Evolutionary conservation across 768 basidiomycete species (phyloP).

Genomic region (Amanita muscaria): DNA sequence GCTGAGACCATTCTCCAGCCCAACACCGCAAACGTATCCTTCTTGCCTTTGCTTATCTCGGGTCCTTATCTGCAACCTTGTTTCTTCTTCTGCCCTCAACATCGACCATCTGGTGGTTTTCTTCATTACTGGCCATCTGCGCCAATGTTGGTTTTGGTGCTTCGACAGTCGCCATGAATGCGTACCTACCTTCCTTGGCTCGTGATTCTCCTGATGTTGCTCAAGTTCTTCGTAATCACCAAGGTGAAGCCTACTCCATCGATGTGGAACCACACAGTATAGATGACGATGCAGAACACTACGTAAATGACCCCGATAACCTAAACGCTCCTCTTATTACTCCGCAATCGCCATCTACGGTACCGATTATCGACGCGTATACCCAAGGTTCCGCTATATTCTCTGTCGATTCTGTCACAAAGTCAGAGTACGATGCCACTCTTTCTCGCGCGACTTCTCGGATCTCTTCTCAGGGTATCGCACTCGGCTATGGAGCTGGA

Average conservation of each 20-base stretch:
- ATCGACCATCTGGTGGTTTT: conserved; percentile 60
- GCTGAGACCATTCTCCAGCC: conserved; percentile 19
- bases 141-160: conserved; percentile 87
- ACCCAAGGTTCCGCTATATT: conserved; percentile 8
- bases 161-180: conserved; percentile 82
- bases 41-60: conserved; percentile 62
- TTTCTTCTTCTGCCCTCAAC: conserved; percentile 71
- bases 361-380: conserved; percentile 6
- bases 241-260: neutral
- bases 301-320: conserved; percentile 20
- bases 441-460: conserved; percentile 72
- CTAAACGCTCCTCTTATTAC: conserved; percentile 33
- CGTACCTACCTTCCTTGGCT: conserved; percentile 74
- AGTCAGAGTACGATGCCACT: conserved; percentile 39
- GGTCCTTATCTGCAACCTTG: conserved; percentile 55
- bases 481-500: conserved; percentile 78
- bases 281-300: conserved; percentile 14
- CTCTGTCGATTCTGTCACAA: conserved; percentile 14
- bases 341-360: conserved; percentile 4
- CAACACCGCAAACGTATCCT: conserved; percentile 75
- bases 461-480: conserved; percentile 81
- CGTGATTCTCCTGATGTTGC: conserved; percentile 54
- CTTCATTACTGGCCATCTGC: conserved; percentile 58
- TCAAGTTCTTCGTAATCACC: conserved; percentile 26
- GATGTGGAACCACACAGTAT: neutral